Percentiles rank a stretch among this genome's conserved stretches.
These are phyloP conservation scores for Cyberlindnera suaveolens DNA, from an alignment of 805 yeast genomes.

Conservation along the genomic window DNA sequence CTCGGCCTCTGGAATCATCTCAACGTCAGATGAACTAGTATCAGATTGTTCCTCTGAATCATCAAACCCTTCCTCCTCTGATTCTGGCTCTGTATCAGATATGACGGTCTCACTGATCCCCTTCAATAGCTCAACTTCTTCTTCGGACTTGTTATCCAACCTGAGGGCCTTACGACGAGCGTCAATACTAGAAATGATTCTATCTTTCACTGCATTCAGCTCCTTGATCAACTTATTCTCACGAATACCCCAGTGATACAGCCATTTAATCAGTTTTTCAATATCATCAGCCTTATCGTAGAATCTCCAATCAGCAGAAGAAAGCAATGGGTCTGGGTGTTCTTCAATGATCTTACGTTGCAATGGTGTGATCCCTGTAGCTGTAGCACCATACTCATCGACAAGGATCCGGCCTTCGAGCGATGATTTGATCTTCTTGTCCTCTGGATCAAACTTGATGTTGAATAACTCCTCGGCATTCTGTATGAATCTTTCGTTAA, in stretches of 20 bases:
- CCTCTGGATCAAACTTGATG: slow-evolving; percentile 28
- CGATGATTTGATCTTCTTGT: slow-evolving; percentile 50
- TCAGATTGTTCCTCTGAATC: slow-evolving; percentile 13
- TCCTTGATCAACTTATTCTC: slow-evolving; percentile 66
- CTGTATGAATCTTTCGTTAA: slow-evolving; percentile 20
- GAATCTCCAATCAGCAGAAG: slow-evolving; percentile 60
- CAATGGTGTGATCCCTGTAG: slow-evolving; percentile 15
- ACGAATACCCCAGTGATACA: slow-evolving; percentile 68
- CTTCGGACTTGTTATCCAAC: slow-evolving; percentile 35
- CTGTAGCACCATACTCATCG: slow-evolving; percentile 33
- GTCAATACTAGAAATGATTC: slow-evolving; percentile 46
- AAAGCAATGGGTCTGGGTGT: slow-evolving; percentile 46
- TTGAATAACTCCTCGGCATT: slow-evolving; percentile 17
- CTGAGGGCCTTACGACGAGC: slow-evolving; percentile 53
- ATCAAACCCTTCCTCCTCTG: slow-evolving; percentile 13
- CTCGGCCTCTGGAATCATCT: slow-evolving; percentile 12
- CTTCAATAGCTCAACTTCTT: slow-evolving; percentile 35
- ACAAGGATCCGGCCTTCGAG: slow-evolving; percentile 33
- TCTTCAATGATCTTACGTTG: slow-evolving; percentile 70
- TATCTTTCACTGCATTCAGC: slow-evolving; percentile 43
- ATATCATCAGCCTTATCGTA: slow-evolving; percentile 59
- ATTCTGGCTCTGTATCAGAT: slow-evolving; percentile 27
- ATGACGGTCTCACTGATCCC: slow-evolving; percentile 33
- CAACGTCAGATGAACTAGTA: slow-evolving; percentile 6
- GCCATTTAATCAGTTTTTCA: slow-evolving; percentile 51